Conservation (phyloP, 1,284 basidiomycete species). For the Pterulicium gracile region DNA sequence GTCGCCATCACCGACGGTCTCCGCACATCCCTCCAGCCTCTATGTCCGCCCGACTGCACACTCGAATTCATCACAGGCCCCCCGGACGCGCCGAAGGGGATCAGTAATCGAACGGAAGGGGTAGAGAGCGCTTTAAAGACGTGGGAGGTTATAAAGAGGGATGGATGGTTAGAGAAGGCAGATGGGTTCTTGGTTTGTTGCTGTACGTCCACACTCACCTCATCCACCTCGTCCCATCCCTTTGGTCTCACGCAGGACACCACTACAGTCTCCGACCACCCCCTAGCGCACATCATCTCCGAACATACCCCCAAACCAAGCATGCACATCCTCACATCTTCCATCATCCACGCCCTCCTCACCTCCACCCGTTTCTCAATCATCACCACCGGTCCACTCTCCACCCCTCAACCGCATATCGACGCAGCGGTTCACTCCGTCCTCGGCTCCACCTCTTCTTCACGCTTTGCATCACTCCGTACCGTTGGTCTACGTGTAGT, state of each 20-base stretch:
- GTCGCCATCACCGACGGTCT: conserved; percentile 22
- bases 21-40: conserved; percentile 12
- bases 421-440: conserved; percentile 21
- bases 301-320: conserved; percentile 20
- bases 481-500: conserved; percentile 21
- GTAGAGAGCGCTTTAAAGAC: conserved; percentile 19
- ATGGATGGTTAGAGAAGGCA: conserved; percentile 16
- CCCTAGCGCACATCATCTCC: conserved; percentile 22
- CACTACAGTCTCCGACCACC: conserved; percentile 25
- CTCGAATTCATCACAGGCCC: conserved; percentile 24
- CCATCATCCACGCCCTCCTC: conserved; percentile 21
- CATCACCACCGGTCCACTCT: conserved; percentile 19
- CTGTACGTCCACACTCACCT: conserved; percentile 16
- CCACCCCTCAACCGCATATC: conserved; percentile 19
- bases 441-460: conserved; percentile 18
- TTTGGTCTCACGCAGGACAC: not conserved
- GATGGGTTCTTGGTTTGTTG: conserved; percentile 28
- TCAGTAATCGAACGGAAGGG: conserved; percentile 20
- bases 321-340: conserved; percentile 23
- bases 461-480: conserved; percentile 22
- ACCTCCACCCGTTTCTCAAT: conserved; percentile 23
- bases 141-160: conserved; percentile 16
- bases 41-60: conserved; percentile 15
- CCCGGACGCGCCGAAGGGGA: conserved; percentile 18
- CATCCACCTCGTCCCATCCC: not conserved